Evolutionary conservation across 371 early-diverging fungal species (phyloP), one percentile per base, ranked within the genome.

Genomic region (Mortierella sp.): DNA sequence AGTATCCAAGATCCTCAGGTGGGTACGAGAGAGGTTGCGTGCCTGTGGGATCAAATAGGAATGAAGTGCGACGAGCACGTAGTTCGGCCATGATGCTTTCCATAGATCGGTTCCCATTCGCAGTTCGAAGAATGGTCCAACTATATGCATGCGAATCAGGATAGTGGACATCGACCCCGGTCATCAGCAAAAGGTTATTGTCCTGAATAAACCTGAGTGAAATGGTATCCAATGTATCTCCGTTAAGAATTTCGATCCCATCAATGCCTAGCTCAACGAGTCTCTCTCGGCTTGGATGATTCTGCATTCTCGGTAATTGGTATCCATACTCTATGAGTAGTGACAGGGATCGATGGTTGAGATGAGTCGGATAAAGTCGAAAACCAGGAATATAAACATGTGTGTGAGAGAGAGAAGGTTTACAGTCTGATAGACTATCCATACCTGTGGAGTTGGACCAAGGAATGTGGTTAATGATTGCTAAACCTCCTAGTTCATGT

Each of bases 391-490:
- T n/a, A n/a, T n/a, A n/a, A n/a, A n/a, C n/a, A n/a, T n/a, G n/a
- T n/a, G n/a, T n/a, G n/a, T n/a, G 26, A 30, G 15, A n/a, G 46
- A 7, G 59, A 58, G 4, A 21, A 16, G 25, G 9, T 6, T 4
- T 19, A 0, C 1, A n/a, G 18, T 43, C 23, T 29, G 43, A 19
- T 29, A 28, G 26, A 47, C n/a, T n/a, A n/a, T n/a, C 7, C 46
- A 9, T 55, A 66, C 83, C 82, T 56, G 91, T 92, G 7, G 88
- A 81, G 68, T 92, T 91, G 62, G 91, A 90, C 93, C 93, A 93
- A 0, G 91, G 91, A 57, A 93, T 93, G 79, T 93, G 94, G 80
- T 93, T 93, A 29, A 93, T 91, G 62, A 92, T 90, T 4, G 91
- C 94, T 15, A 93, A 57, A 0, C 94, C 94, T 37, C 94, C 94